Evolutionary conservation across 1,284 basidiomycete species (phyloP).

Genomic region (Apiotrichum mycotoxinovorans): DNA sequence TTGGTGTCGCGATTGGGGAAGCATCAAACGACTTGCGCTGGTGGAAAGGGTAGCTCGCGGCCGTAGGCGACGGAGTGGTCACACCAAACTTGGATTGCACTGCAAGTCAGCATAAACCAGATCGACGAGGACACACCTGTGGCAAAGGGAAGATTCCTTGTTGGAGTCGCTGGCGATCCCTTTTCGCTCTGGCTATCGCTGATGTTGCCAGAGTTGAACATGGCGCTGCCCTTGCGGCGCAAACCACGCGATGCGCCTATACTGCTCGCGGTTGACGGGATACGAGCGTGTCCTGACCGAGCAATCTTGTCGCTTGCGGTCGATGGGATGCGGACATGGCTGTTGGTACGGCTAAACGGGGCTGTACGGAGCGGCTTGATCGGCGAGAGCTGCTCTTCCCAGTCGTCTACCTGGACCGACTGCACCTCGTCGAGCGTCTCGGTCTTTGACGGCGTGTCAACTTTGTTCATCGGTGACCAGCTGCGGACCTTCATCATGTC

Average conservation of each 20-base stretch:
- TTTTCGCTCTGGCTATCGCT: conserved; percentile 18
- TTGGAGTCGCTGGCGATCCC: conserved; percentile 39
- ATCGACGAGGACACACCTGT: conserved; percentile 17
- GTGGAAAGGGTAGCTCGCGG: conserved; percentile 36
- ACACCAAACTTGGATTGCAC: conserved; percentile 25
- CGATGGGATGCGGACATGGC: conserved; percentile 18
- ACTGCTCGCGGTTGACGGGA: conserved; percentile 19
- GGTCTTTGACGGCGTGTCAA: conserved; percentile 4
- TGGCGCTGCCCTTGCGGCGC: conserved; percentile 45
- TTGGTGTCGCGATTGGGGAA: conserved; percentile 6
- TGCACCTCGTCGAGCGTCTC: neutral
- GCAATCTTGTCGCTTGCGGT: conserved; percentile 13
- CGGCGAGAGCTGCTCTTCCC: conserved; percentile 14
- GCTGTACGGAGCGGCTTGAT: conserved; percentile 11
- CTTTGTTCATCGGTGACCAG: conserved; percentile 5
- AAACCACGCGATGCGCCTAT: conserved; percentile 36
- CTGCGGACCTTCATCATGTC: conserved; percentile 5
- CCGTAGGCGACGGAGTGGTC: conserved; percentile 33
- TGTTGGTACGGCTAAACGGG: conserved; percentile 6
- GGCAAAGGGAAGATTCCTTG: conserved; percentile 26
- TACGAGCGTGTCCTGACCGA: conserved; percentile 11
- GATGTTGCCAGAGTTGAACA: conserved; percentile 44
- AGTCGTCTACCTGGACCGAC: conserved; percentile 9
- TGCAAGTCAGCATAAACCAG: conserved; percentile 9
- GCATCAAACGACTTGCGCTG: conserved; percentile 20